A percentile compares a stretch with the other conserved stretches of the same genome.
Conservation (phyloP, 2,329 filamentous ascomycete species). For the Apiospora aurea region DNA sequence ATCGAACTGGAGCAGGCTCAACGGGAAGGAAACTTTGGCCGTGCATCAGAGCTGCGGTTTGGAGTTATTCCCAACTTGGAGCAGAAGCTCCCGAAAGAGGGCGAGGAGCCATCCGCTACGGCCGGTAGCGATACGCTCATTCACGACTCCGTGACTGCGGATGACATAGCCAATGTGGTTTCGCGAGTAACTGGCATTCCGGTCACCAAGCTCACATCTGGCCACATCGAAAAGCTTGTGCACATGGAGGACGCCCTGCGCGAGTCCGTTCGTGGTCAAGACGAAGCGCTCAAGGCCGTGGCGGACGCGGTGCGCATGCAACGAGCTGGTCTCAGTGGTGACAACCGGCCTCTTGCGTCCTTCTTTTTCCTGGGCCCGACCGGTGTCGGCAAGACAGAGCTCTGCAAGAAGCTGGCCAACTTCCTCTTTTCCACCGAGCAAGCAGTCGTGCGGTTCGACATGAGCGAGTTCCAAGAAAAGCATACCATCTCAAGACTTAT, state of each 20-base stretch:
- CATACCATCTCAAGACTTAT: slow-evolving; percentile 94
- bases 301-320: slow-evolving; percentile 94
- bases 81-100: slow-evolving; percentile 79
- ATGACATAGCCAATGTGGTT: slow-evolving; percentile 93
- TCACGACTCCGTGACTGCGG: slow-evolving; percentile 92
- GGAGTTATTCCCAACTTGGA: slow-evolving; percentile 85
- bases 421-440: slow-evolving; percentile 94
- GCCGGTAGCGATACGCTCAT: slow-evolving; percentile 67
- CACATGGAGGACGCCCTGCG: slow-evolving; percentile 93
- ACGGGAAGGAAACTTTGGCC: slow-evolving; percentile 85
- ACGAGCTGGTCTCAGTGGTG: slow-evolving; percentile 87
- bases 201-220: slow-evolving; percentile 88
- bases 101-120: slow-evolving; percentile 48
- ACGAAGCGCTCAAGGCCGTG: slow-evolving; percentile 90
- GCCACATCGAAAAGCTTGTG: slow-evolving; percentile 92
- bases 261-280: slow-evolving; percentile 87
- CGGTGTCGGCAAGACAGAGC: slow-evolving; percentile 95
- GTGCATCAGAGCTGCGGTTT: slow-evolving; percentile 90
- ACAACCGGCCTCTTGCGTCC: slow-evolving; percentile 88
- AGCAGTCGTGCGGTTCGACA: slow-evolving; percentile 93
- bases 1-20: slow-evolving; percentile 89
- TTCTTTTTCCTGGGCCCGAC: slow-evolving; percentile 99
- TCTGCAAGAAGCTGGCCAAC: slow-evolving; percentile 92
- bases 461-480: slow-evolving; percentile 98
- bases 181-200: slow-evolving; percentile 93